These are phyloP conservation scores for Croton setiger DNA, from an alignment of 441 rosid species.

Conservation along the genomic window DNA sequence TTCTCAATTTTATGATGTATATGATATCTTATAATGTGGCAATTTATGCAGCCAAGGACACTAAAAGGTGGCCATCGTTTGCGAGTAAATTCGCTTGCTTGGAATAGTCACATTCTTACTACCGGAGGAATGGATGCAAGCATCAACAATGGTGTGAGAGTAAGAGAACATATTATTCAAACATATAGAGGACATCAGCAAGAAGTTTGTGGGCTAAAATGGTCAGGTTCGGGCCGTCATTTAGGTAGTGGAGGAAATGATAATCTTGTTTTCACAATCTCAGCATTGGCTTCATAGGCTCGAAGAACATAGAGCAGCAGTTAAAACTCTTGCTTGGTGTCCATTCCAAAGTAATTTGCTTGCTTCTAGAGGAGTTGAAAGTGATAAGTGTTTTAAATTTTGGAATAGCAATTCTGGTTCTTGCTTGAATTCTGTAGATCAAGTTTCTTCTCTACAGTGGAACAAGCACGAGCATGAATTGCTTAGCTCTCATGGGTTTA, in stretches of 20 bases:
- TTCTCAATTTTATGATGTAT: not conserved
- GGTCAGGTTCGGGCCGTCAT: slow-evolving; percentile 57
- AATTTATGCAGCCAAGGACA: slow-evolving; percentile 27
- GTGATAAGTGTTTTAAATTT: slow-evolving; percentile 45
- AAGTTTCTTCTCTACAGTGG: slow-evolving; percentile 44
- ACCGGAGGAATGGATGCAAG: slow-evolving; percentile 44
- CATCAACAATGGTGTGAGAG: slow-evolving; percentile 43
- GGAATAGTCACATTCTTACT: slow-evolving; percentile 43
- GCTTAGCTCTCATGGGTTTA: slow-evolving; percentile 48
- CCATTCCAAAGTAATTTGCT: slow-evolving; percentile 53
- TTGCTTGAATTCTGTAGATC: slow-evolving; percentile 58
- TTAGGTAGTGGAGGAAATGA: slow-evolving; percentile 69
- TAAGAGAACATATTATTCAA: slow-evolving; percentile 43
- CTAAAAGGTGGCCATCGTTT: slow-evolving; percentile 36
- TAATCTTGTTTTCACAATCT: slow-evolving; percentile 35
- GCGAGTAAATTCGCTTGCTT: slow-evolving; percentile 45
- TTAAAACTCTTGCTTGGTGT: slow-evolving; percentile 71
- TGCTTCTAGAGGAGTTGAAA: slow-evolving; percentile 58
- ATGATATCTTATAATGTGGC: not conserved
- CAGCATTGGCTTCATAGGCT: slow-evolving; percentile 60
- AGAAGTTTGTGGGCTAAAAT: slow-evolving; percentile 57
- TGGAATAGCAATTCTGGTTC: slow-evolving; percentile 60
- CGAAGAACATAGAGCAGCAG: slow-evolving; percentile 52
- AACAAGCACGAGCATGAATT: slow-evolving; percentile 42
- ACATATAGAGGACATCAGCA: slow-evolving; percentile 45